Conservation (phyloP, 1,284 basidiomycete species). For the Trichosporon ovoides region DNA sequence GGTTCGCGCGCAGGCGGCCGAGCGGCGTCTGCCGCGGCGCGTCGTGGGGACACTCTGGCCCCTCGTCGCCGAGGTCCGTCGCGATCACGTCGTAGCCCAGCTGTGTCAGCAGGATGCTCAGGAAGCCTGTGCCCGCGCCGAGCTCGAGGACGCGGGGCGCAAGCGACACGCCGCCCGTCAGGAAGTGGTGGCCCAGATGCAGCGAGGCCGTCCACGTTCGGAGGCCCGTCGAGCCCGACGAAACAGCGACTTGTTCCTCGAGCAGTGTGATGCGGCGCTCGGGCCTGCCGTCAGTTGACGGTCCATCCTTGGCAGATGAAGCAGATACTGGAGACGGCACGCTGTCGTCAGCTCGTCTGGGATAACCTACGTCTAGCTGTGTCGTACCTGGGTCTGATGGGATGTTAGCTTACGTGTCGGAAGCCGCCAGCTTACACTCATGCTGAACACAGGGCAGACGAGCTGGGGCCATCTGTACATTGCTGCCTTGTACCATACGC, state of each 20-base stretch:
- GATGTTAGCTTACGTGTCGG: no score
- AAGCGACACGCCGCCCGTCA: conserved; percentile 4
- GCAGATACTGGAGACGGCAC: neutral
- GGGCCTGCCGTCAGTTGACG: neutral
- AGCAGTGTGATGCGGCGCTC: conserved; percentile 39
- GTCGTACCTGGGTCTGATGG: no score
- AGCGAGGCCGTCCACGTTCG: conserved; percentile 41
- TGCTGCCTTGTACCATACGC: no score
- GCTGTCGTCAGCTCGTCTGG: neutral
- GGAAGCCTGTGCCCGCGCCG: conserved; percentile 47
- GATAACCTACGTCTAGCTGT: no score
- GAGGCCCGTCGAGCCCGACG: conserved; percentile 48
- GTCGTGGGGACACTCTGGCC: conserved; percentile 44
- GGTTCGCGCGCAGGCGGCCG: conserved; percentile 30
- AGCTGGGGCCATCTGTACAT: no score
- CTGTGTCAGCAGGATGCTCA: conserved; percentile 41
- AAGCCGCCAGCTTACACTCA: no score
- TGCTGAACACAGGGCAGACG: no score
- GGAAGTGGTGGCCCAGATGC: conserved; percentile 40
- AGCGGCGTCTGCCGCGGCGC: conserved; percentile 31
- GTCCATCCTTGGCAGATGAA: neutral
- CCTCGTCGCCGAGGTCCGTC: conserved; percentile 52
- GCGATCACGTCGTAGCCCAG: conserved; percentile 63
- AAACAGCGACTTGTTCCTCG: conserved; percentile 48
- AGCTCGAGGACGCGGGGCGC: conserved; percentile 37